These are phyloP conservation scores for Epichloe baconii DNA, from an alignment of 2,329 filamentous ascomycete species.

Conservation along the genomic window DNA sequence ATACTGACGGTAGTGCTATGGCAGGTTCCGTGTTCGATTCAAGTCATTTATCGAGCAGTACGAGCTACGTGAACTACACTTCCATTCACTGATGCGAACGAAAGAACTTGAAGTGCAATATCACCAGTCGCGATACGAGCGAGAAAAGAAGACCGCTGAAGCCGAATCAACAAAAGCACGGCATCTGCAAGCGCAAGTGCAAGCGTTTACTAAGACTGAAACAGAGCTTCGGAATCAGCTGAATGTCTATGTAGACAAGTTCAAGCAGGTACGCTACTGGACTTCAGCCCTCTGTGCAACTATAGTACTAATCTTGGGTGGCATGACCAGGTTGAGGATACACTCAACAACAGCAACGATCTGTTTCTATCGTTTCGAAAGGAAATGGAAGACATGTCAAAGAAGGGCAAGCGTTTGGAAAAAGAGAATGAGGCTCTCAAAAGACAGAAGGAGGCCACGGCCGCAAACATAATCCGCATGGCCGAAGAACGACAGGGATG, in stretches of 20 bases:
- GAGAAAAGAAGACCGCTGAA: slow-evolving; percentile 80
- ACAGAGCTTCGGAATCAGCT: slow-evolving; percentile 86
- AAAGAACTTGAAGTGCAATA: slow-evolving; percentile 95
- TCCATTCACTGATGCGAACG: slow-evolving; percentile 78
- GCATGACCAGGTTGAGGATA: slow-evolving; percentile 74
- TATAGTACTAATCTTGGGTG: background rate
- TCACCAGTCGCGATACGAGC: slow-evolving; percentile 76
- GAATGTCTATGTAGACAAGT: slow-evolving; percentile 98
- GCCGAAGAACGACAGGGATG: slow-evolving; percentile 83
- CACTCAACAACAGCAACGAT: slow-evolving; percentile 95
- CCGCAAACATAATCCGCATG: slow-evolving; percentile 93
- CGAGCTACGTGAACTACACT: slow-evolving; percentile 87
- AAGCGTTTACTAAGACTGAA: slow-evolving; percentile 92
- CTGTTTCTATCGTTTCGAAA: slow-evolving; percentile 93
- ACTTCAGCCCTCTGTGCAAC: background rate
- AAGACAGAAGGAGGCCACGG: slow-evolving; percentile 85
- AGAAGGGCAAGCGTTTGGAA: slow-evolving; percentile 93
- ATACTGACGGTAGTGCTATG: slow-evolving; percentile 6
- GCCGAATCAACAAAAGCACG: slow-evolving; percentile 66
- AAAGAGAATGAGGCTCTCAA: slow-evolving; percentile 90
- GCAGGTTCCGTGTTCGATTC: slow-evolving; percentile 70
- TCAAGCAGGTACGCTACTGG: slow-evolving; percentile 74
- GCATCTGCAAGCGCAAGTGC: slow-evolving; percentile 80
- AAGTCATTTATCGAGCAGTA: slow-evolving; percentile 96
- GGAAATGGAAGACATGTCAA: slow-evolving; percentile 99